Evolutionary conservation across 2,329 filamentous ascomycete species (phyloP).

Genomic region (Remersonia thermophila): DNA sequence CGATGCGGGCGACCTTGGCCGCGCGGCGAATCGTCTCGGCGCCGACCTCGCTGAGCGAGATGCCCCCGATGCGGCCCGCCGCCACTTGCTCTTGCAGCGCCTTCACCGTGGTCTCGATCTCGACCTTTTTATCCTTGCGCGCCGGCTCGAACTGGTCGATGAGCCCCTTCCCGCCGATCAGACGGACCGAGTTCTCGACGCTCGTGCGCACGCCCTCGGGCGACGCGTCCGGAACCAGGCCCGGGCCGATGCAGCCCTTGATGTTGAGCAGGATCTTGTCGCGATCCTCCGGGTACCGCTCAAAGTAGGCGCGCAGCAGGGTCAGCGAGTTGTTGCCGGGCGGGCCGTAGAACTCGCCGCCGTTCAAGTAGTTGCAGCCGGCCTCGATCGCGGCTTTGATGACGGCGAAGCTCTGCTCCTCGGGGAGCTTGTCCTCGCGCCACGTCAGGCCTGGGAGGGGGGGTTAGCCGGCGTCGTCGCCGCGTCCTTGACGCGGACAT

Average conservation of each 20-base stretch:
- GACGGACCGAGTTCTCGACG: slow-evolving; percentile 34
- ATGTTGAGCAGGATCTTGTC: slow-evolving; percentile 41
- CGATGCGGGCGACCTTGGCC: slow-evolving; percentile 27
- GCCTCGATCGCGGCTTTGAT: slow-evolving; percentile 31
- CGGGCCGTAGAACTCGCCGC: slow-evolving; percentile 37
- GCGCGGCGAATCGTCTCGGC: slow-evolving; percentile 30
- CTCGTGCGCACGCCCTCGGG: slow-evolving; percentile 35
- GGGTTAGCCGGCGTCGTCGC: slow-evolving; percentile 2
- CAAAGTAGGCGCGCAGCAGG: slow-evolving; percentile 42
- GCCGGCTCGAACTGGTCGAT: slow-evolving; percentile 45
- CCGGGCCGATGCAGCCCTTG: slow-evolving; percentile 36
- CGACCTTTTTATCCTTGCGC: slow-evolving; percentile 27
- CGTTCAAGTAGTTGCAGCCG: slow-evolving; percentile 20
- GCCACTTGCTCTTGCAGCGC: slow-evolving; percentile 27
- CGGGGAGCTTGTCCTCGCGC: slow-evolving; percentile 13
- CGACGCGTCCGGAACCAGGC: slow-evolving; percentile 28
- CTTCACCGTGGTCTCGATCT: slow-evolving; percentile 30
- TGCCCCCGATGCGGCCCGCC: slow-evolving; percentile 31
- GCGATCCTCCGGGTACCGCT: slow-evolving; percentile 41
- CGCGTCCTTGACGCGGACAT: too few species aligned
- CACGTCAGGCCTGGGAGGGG: slow-evolving; percentile 11
- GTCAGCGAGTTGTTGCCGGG: slow-evolving; percentile 39
- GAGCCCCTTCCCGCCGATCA: slow-evolving; percentile 14
- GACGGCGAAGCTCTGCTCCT: slow-evolving; percentile 28
- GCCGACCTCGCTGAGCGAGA: slow-evolving; percentile 31